Evolutionary conservation across 805 yeast species (phyloP).

Genomic region (Zygoascus bituminiphila): DNA sequence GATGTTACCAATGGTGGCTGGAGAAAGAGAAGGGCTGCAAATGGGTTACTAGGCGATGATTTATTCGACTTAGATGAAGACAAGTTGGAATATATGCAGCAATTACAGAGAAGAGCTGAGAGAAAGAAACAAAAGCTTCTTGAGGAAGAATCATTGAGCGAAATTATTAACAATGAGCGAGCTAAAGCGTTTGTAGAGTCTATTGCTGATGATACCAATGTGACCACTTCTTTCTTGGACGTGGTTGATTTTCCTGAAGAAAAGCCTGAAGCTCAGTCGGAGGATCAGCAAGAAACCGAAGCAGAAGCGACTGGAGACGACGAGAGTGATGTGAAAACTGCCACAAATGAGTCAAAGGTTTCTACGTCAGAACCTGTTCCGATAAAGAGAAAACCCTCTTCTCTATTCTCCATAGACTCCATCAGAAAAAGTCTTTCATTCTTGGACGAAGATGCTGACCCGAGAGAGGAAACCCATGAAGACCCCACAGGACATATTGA

Average conservation of each 20-base stretch:
- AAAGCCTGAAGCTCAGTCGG: neutral
- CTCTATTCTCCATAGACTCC: constrained; percentile 2
- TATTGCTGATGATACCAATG: constrained; percentile 15
- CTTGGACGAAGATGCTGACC: constrained; percentile 13
- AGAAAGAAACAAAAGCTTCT: constrained; percentile 14
- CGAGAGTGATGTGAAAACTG: neutral
- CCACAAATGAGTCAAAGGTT: neutral
- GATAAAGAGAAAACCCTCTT: neutral
- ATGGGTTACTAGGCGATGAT: constrained; percentile 10
- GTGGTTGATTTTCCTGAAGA: constrained; percentile 5
- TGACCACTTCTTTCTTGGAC: neutral
- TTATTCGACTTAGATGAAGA: constrained; percentile 13
- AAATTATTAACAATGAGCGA: constrained; percentile 17
- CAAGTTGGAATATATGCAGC: constrained; percentile 11
- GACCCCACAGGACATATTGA: neutral
- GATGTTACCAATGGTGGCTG: constrained; percentile 22
- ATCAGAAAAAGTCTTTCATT: constrained; percentile 17
- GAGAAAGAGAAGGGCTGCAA: constrained; percentile 14
- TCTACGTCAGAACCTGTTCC: neutral
- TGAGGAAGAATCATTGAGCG: constrained; percentile 18
- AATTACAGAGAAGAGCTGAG: constrained; percentile 14
- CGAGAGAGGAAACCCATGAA: constrained; percentile 10
- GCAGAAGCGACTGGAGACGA: neutral
- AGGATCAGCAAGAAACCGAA: neutral
- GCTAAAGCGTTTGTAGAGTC: constrained; percentile 21